Evolutionary conservation across 371 early-diverging fungal genomes (phyloP), one percentile per base, ranked within the genome.

Genomic region (Quaeritorhiza haematococci): DNA sequence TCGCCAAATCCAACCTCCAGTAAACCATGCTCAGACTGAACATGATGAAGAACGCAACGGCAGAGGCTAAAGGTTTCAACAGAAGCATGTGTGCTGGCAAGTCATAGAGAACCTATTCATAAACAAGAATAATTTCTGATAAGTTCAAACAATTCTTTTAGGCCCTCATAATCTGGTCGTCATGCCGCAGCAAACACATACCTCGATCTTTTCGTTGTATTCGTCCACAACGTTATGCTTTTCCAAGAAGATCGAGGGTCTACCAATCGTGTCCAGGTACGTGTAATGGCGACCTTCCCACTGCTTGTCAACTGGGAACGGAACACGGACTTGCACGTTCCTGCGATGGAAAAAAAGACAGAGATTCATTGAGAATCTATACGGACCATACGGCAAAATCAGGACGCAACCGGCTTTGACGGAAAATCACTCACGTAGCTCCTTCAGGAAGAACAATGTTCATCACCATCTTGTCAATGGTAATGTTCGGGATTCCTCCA

Each of bases 371-470:
- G 30, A n/a, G 30, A 57, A 56, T 1, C 49, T 15, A 6, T 28
- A 7, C 3, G 41, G 48, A 28, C 49, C 32, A 10, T 47, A 13
- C 47, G 17, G 33, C 30, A 52, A 3, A 43, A 54, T 32, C 13
- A 63, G 33, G n/a, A n/a, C n/a, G n/a, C n/a, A n/a, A n/a, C n/a
- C n/a, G n/a, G n/a, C n/a, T n/a, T n/a, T 10, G 29, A 30, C 17
- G 10, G 34, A 53, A 15, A 15, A n/a, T 15, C 49, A 77, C 80
- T 67, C 85, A 89, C 86, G 59, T 70, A 0, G 95, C 89, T 33
- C 98, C 97, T 64, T 98, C 96, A 2, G 98, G 98, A 33, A 98
- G 75, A 47, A 91, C 82, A 19, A 94, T 67, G 3, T 75, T 80
- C 24, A 96, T 62, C 46, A 76, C 69, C n/a, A 84, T 84, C 3